Base-by-base conservation (phyloP, 805 yeast genomes). In the Ogataea dorogensis region DNA sequence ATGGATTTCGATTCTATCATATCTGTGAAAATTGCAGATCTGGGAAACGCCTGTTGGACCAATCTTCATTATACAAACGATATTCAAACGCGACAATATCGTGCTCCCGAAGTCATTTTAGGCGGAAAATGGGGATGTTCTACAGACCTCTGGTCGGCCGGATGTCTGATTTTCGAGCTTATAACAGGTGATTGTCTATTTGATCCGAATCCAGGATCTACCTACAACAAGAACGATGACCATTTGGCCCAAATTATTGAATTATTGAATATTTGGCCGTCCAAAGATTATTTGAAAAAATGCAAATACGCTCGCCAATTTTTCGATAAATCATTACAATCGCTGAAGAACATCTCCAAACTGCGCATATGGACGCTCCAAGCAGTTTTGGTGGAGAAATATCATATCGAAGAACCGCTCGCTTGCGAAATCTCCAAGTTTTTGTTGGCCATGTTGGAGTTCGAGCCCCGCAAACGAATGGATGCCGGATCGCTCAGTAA, bases 41-140 rank as follows among this genome's bases (percentile, higher is more conserved):
- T 80, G 43, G 86, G 86, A 21, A 80, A 80, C 53, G 82, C 85
- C 3, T 79, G 85, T 56, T 78, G 80, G 77, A 61, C 65, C 17
- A 65, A 73, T 47, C 72, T 70, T 35, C 86, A 80, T 53, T 80
- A 74, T 53, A 77, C 85, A 4, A 75, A 77, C 49, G 83, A 79
- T 51, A 79, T 79, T 41, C 84, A 79, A 56, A 79, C 86, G 2
- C 58, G 86, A 39, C 85, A 79, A 49, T 79, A 79, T 51, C 58
- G 86, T 23, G 65, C 82, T 1, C 85, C 86, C 0, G 86, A 80
- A 49, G 73, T 78, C 2, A 64, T 80, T 5, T 54, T 80, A 24
- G 79, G 78, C 15, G 68, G 70, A 24, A 61, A 64, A 34, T 79
- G 83, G 82, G 85, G 84, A 7, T 73, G 79, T 17, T 71, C 80